Base-by-base conservation (phyloP, 2,329 filamentous ascomycete species). In the Penicillium brasilianum region DNA sequence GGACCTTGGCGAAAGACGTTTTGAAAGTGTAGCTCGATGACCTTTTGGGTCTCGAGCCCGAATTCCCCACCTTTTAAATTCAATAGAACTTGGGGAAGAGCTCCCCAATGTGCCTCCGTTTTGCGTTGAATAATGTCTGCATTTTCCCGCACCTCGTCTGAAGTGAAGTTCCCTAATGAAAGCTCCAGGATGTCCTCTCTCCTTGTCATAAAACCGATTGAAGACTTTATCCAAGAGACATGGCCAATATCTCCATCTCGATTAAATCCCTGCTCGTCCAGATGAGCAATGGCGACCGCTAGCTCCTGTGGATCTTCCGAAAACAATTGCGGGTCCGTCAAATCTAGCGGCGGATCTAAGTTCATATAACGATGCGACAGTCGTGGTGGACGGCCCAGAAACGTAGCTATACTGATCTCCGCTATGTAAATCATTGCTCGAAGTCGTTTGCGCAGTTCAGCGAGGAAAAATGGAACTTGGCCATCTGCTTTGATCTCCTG, bases 331-430 rank as follows among this genome's bases (percentile, higher is more conserved):
- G 34, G 22, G 13, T 52, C 50, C 25, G 28, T 52, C 11, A 55
- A 18, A 34, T 46, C 53, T 10, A 55, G 50, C 5, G 53, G 53
- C 2, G 25, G 53, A 9, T 55, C 37, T 22, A 55, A 55, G n/a
- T 55, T 34, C 7, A 55, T 55, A 16, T 55, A 55, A 22, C 53
- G 53, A 44, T 55, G 28, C n/a, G 39, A 55, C 9, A 55, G 53
- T 36, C 53, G 53, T 20, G 53, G 53, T 34, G 53, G 37, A 10
- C 53, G 53, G 20, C 53, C 39, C 2, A 55, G 53, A 14, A 55
- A 55, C 25, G 53, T 55, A 25, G 53, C 53, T 20, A 44, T 55
- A n/a, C 53, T 46, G 53, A 55, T 55, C n/a, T 55, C 53, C 36
- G 53, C 37, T 25, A 32, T 55, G 28, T 55, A 55, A 18, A 55